Percentiles rank a stretch among this genome's conserved stretches.
Conservation (phyloP, 2,329 filamentous ascomycete species). For the Phyllosticta citrichinensis region DNA sequence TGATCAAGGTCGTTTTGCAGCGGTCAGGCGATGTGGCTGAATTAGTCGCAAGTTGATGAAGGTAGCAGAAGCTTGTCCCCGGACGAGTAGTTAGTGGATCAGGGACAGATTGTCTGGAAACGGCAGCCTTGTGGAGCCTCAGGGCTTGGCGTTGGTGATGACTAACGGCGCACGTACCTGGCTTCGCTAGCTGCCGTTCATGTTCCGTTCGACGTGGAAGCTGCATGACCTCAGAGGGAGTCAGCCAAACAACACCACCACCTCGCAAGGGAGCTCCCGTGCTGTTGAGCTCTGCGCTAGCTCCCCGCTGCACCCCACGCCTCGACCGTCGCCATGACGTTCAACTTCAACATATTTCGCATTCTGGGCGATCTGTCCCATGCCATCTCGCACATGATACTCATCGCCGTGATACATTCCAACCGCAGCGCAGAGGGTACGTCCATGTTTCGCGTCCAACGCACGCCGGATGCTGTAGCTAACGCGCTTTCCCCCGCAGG, state of each 20-base stretch:
- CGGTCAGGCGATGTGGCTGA: no score
- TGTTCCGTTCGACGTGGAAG: conserved; percentile 8
- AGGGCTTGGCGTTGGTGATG: neutral
- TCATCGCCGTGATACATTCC: conserved; percentile 81
- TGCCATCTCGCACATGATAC: conserved; percentile 74
- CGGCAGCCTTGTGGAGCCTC: neutral
- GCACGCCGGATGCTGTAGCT: neutral
- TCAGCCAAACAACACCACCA: conserved; percentile 1
- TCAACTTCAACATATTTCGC: conserved; percentile 49
- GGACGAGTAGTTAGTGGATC: neutral
- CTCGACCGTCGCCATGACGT: conserved; percentile 16
- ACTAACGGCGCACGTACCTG: neutral
- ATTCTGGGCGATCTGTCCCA: conserved; percentile 78
- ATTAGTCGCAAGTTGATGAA: neutral
- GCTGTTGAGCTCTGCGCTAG: conserved; percentile 1
- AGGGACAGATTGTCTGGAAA: neutral
- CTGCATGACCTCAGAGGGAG: neutral
- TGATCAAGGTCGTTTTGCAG: no score
- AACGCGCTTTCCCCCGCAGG: conserved; percentile 37
- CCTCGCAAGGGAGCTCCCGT: neutral
- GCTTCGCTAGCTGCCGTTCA: neutral
- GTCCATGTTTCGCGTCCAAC: neutral
- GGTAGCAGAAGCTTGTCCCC: neutral
- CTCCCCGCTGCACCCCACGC: neutral
- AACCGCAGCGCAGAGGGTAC: conserved; percentile 78